A percentile compares a stretch with the other conserved stretches of the same genome.
phyloP scores from a whole-genome alignment of 2,329 filamentous ascomycete species.

The Hansfordia pulvinata region DNA sequence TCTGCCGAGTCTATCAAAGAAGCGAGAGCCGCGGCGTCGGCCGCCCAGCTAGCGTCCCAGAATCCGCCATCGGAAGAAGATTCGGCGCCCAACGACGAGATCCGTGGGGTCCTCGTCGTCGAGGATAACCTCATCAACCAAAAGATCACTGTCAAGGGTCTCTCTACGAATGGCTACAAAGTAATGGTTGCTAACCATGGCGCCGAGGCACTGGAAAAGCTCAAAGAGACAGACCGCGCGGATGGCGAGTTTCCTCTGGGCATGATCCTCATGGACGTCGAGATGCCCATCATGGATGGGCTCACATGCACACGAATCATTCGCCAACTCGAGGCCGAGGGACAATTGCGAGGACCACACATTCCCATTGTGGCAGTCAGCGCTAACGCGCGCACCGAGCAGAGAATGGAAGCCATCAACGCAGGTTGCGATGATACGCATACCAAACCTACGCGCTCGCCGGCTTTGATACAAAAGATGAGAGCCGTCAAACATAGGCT shows the following conservation, averaged over 20 bases:
- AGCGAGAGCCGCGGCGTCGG: slow-evolving; percentile 19
- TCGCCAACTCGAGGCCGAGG: slow-evolving; percentile 20
- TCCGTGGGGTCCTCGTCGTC: slow-evolving; percentile 45
- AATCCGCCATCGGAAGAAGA: slow-evolving; percentile 23
- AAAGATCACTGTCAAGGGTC: slow-evolving; percentile 50
- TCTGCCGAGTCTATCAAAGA: no score
- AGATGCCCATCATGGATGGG: slow-evolving; percentile 36
- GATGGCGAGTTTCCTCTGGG: slow-evolving; percentile 16
- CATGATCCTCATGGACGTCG: slow-evolving; percentile 30
- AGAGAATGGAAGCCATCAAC: slow-evolving; percentile 20
- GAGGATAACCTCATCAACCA: slow-evolving; percentile 59
- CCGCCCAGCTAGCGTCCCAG: slow-evolving; percentile 19
- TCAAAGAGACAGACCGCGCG: slow-evolving; percentile 15
- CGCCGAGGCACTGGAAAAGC: slow-evolving; percentile 35
- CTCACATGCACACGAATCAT: slow-evolving; percentile 26
- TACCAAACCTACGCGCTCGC: no score
- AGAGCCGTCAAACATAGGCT: no score
- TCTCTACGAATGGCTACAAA: slow-evolving; percentile 42
- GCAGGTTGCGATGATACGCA: slow-evolving; percentile 30
- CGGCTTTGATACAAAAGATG: no score
- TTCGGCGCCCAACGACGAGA: slow-evolving; percentile 32
- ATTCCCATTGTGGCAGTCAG: slow-evolving; percentile 32
- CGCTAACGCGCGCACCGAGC: slow-evolving; percentile 27
- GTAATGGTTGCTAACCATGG: slow-evolving; percentile 51
- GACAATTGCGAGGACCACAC: slow-evolving; percentile 15